phyloP scores from a whole-genome alignment of 768 basidiomycete genomes.

The Amanita inopinata region DNA sequence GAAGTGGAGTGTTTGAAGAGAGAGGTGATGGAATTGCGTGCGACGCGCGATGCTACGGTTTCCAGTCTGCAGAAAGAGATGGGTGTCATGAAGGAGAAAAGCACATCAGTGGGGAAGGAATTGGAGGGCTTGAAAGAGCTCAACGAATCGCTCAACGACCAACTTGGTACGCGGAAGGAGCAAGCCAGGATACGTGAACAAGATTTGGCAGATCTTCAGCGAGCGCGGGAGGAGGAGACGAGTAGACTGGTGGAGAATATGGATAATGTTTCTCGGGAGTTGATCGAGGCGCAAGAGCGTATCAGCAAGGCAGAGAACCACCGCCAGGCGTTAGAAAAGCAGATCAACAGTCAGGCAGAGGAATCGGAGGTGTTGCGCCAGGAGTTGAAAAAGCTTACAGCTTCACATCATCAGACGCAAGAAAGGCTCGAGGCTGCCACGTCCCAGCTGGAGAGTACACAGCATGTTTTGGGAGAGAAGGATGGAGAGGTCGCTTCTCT shows the following conservation, averaged over 20 bases:
- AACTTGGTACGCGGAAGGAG: background rate
- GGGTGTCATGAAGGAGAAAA: background rate
- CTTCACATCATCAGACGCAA: background rate
- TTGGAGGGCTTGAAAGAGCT: background rate
- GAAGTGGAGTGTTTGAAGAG: constrained; percentile 1
- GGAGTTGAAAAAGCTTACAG: background rate
- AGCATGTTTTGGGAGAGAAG: background rate
- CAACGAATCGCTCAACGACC: background rate
- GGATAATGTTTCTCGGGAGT: background rate
- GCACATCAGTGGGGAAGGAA: background rate
- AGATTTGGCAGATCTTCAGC: background rate
- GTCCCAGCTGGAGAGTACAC: background rate
- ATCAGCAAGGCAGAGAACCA: background rate
- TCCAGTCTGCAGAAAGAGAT: background rate
- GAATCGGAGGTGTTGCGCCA: constrained; percentile 1
- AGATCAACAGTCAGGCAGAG: background rate
- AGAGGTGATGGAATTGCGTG: background rate
- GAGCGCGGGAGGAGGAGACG: background rate
- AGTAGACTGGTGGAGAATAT: background rate
- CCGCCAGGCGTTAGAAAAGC: background rate
- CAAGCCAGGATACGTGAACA: background rate
- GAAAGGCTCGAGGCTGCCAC: background rate
- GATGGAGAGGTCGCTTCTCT: background rate
- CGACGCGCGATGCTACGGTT: background rate
- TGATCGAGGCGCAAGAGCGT: background rate